A percentile compares a stretch with the other conserved stretches of the same genome.
Evolutionary conservation across 192 early-diverging fungal species (phyloP).

Genomic region (Thoreauomyces humboldtii): DNA sequence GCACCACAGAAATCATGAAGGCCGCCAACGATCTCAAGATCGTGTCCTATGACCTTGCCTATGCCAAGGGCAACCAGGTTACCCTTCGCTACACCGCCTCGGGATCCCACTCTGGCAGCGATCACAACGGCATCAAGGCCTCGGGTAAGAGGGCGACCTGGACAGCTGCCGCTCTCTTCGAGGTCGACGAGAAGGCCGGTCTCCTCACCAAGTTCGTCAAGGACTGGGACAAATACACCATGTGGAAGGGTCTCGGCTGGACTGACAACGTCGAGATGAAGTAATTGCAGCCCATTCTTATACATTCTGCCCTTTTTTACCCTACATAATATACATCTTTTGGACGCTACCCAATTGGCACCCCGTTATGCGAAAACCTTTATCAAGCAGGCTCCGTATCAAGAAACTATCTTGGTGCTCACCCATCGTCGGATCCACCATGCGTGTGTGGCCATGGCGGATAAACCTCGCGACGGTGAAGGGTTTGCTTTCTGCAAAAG

Average conservation of each 20-base stretch:
- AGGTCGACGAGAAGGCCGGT: constrained; percentile 3
- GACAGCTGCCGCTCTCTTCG: constrained; percentile 5
- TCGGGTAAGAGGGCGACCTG: background rate
- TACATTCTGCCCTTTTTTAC: no score
- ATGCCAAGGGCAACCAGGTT: constrained; percentile 3
- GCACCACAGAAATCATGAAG: constrained; percentile 12
- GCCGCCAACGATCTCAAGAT: background rate
- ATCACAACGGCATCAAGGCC: constrained; percentile 3
- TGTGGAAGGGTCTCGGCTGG: constrained; percentile 8
- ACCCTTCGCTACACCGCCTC: constrained; percentile 10
- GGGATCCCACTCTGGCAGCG: constrained; percentile 1
- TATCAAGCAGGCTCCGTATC: no score
- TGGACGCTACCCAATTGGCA: no score
- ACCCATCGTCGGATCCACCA: no score
- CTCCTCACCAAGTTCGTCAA: constrained; percentile 4
- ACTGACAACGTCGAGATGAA: background rate
- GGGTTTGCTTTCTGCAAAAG: no score
- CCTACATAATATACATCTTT: no score
- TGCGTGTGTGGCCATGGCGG: no score
- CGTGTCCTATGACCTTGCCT: constrained; percentile 2
- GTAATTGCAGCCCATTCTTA: no score
- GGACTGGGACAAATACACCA: constrained; percentile 5
- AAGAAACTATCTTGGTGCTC: no score
- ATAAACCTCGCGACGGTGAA: no score
- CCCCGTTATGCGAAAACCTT: no score